Base-by-base conservation (phyloP, 2,329 filamentous ascomycete genomes). In the Zymoseptoria ardabiliae region DNA sequence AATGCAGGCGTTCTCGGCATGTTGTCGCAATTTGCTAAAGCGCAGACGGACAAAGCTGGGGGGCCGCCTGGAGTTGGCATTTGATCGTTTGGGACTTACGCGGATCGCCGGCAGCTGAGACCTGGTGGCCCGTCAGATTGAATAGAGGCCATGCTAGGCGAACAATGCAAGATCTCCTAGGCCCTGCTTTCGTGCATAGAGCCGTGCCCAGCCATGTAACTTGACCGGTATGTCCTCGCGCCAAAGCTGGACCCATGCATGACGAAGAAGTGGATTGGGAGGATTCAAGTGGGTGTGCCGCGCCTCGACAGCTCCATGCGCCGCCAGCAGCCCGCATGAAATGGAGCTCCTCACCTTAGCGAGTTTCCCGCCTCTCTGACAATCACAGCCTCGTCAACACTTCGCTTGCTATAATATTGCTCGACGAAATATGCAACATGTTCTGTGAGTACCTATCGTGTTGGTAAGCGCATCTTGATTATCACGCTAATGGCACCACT, bases 11-110 rank as follows among this genome's bases (percentile, higher is more conserved):
- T 88, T 4, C 72, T 89, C 59, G 85, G 85, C 8, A 71, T 89
- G 65, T 77, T 89, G 58, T 83, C 86, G 69, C 84, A 89, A 68
- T 88, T 88, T 67, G 83, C 85, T 62, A 85, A 83, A 72, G 84
- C 82, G 45, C 82, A 84, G 63, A 78, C 78, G 23, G 78, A 79
- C 76, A 56, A 73, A 76, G 63, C 76, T 4, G 62, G 65, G 20
- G 70, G 69, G 5, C 58, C 65, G 13, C 59, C 53, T 7, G 50
- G 9, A 21, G 50, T 51, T 51, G 50, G 50, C 11, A 66, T 68
- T 48, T 67, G 58, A 64, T 50, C 13, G 54, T 19, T 5, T 19
- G 9, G 35, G 17, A 50, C 17, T 28, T 9, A 7, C 8, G n/a
- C 11, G 35, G 6, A n/a, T 45, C n/a, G 35, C n/a, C 35, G 7